Conservation (phyloP, 176 grass and related monocot species). For the Chrysopogon serrulatus region DNA sequence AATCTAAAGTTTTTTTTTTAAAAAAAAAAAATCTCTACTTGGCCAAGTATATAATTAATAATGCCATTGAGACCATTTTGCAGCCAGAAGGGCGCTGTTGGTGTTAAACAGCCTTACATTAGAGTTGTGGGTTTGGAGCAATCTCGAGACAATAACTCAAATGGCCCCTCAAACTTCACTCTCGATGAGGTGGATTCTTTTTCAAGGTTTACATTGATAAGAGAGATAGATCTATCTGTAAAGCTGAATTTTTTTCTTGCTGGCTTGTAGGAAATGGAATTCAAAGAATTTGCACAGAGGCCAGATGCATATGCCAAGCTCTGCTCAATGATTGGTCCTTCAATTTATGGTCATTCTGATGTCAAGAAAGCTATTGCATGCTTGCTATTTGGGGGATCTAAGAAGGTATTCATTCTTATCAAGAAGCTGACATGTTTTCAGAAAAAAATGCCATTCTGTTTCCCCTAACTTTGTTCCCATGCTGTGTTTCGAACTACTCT, state of each 20-base stretch:
- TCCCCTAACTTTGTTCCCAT: background rate
- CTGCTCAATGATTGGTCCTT: constrained; percentile 84
- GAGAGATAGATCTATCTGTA: background rate
- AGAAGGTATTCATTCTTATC: constrained; percentile 50
- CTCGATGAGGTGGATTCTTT: constrained; percentile 64
- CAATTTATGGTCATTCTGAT: constrained; percentile 87
- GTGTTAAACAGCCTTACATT: constrained; percentile 98
- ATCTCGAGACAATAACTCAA: constrained; percentile 72
- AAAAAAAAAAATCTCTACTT: background rate
- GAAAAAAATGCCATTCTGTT: background rate
- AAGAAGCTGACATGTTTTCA: background rate
- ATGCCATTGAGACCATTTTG: background rate
- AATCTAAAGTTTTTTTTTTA: background rate
- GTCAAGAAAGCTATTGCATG: constrained; percentile 96
- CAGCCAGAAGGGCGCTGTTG: constrained; percentile 84
- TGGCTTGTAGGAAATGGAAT: constrained; percentile 64
- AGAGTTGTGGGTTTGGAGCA: constrained; percentile 95
- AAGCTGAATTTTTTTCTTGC: background rate
- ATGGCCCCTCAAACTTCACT: constrained; percentile 75
- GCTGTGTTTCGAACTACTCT: background rate
- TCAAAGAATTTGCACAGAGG: constrained; percentile 98
- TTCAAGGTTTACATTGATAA: background rate
- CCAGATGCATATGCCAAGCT: constrained; percentile 84
- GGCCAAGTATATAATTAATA: background rate
- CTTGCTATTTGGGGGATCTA: constrained; percentile 85